Evolutionary conservation across 2,329 filamentous ascomycete genomes (phyloP).

Genomic region (Metarhizium album): DNA sequence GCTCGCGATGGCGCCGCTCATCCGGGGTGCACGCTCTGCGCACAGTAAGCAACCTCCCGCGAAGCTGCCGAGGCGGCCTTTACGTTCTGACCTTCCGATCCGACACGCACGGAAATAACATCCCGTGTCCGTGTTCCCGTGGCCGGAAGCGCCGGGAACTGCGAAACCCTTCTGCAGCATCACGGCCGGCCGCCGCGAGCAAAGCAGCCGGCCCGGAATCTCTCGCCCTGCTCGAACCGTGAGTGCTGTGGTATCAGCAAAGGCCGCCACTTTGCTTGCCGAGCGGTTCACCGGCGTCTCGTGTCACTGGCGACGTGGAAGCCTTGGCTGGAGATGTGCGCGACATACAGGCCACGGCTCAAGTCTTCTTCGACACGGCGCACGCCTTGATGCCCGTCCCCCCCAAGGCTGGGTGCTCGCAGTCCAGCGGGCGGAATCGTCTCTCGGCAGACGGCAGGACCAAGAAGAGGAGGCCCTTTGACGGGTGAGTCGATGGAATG

Average conservation of each 20-base stretch:
- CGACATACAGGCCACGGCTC: constrained; percentile 7
- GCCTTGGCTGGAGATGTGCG: constrained; percentile 4
- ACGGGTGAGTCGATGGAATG: background rate
- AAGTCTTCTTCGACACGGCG: constrained; percentile 7
- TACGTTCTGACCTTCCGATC: background rate
- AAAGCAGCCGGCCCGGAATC: background rate
- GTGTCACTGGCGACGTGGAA: constrained; percentile 1
- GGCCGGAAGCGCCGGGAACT: constrained; percentile 1
- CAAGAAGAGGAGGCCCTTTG: background rate
- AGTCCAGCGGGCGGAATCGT: constrained; percentile 7
- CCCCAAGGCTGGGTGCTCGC: constrained; percentile 5
- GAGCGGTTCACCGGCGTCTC: background rate
- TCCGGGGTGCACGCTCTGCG: constrained; percentile 6
- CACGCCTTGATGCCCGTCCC: constrained; percentile 11
- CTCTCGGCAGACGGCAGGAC: no score
- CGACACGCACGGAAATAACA: background rate
- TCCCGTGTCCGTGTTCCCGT: background rate
- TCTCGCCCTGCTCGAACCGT: background rate
- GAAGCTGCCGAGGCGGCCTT: no score
- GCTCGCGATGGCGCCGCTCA: constrained; percentile 5
- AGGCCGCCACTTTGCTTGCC: background rate
- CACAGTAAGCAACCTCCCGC: constrained; percentile 1
- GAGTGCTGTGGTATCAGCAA: background rate
- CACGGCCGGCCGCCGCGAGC: background rate
- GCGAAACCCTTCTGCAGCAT: background rate